A percentile compares a stretch with the other conserved stretches of the same genome.
Conservation (phyloP, 768 basidiomycete species). For the Scleroderma citrinum region DNA sequence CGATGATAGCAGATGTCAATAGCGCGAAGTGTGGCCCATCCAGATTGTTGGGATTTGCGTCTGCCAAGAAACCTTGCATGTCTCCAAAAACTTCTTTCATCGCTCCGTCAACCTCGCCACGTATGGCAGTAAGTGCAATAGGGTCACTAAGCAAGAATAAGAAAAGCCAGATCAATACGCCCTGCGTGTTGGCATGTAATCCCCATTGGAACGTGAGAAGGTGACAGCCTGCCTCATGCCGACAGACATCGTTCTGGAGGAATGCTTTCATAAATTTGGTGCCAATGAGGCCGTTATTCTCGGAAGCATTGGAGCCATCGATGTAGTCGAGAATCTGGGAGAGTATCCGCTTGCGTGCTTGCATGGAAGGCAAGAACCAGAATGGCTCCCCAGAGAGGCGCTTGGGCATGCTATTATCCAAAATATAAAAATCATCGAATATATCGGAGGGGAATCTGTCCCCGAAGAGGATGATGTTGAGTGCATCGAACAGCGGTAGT, state of each 20-base stretch:
- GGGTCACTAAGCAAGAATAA: slow-evolving; percentile 36
- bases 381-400: slow-evolving; percentile 14
- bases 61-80: slow-evolving; percentile 10
- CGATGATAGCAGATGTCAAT: slow-evolving; percentile 22
- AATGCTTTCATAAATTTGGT: slow-evolving; percentile 14
- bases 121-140: slow-evolving; percentile 38
- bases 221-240: slow-evolving; percentile 14
- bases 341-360: slow-evolving; percentile 9
- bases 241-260: slow-evolving; percentile 12
- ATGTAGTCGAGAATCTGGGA: slow-evolving; percentile 8
- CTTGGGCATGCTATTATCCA: slow-evolving; percentile 16
- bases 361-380: slow-evolving; percentile 9
- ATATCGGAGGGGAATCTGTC: slow-evolving; percentile 14
- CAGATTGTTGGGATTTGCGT: slow-evolving; percentile 8
- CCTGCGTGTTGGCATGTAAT: slow-evolving; percentile 17
- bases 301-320: slow-evolving; percentile 3
- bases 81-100: slow-evolving; percentile 7
- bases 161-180: slow-evolving; percentile 13
- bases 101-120: slow-evolving; percentile 38
- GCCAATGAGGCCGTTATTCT: slow-evolving; percentile 7
- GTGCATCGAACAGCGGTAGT: slow-evolving; percentile 13
- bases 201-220: slow-evolving; percentile 21
- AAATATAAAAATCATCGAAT: slow-evolving; percentile 15
- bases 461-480: slow-evolving; percentile 18
- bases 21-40: slow-evolving; percentile 15